phyloP scores from a whole-genome alignment of 2,329 filamentous ascomycete species.

The Emydomyces testavorans region DNA sequence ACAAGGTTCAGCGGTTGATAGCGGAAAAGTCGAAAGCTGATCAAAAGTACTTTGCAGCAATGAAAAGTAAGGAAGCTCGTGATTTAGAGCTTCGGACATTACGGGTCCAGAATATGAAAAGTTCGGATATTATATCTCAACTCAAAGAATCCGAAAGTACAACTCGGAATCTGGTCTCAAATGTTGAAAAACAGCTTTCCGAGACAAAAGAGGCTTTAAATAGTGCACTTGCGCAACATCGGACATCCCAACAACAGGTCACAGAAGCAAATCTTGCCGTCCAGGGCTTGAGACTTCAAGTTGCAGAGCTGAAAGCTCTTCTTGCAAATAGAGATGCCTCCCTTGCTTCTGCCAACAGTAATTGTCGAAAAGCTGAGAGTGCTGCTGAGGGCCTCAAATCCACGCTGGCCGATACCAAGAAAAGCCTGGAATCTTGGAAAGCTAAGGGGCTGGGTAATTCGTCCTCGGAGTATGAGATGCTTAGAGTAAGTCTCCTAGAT shows the following conservation, averaged over 20 bases:
- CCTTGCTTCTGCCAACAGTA: constrained; percentile 51
- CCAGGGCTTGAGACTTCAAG: constrained; percentile 63
- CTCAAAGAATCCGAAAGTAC: constrained; percentile 81
- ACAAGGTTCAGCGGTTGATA: constrained; percentile 59
- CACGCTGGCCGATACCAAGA: constrained; percentile 64
- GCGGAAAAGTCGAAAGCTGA: constrained; percentile 94
- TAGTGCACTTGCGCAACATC: constrained; percentile 59
- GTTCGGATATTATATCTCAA: constrained; percentile 83
- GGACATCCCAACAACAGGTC: constrained; percentile 59
- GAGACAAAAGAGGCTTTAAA: constrained; percentile 70
- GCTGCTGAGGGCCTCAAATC: constrained; percentile 72
- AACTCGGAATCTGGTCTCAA: constrained; percentile 62
- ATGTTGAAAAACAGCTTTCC: constrained; percentile 79
- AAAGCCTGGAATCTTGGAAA: constrained; percentile 78
- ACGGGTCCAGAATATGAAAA: constrained; percentile 74
- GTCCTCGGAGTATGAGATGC: constrained; percentile 69
- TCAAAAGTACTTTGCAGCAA: constrained; percentile 92
- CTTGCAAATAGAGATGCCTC: constrained; percentile 66
- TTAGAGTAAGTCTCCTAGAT: constrained; percentile 55
- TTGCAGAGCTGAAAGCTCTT: constrained; percentile 61
- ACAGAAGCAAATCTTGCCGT: constrained; percentile 57
- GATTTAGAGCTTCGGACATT: constrained; percentile 69
- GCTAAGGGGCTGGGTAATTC: constrained; percentile 69
- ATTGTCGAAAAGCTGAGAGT: constrained; percentile 49
- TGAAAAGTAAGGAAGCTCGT: constrained; percentile 82